Evolutionary conservation across 148 eudicot species (phyloP).

Genomic region (Vaccinium darrowii): DNA sequence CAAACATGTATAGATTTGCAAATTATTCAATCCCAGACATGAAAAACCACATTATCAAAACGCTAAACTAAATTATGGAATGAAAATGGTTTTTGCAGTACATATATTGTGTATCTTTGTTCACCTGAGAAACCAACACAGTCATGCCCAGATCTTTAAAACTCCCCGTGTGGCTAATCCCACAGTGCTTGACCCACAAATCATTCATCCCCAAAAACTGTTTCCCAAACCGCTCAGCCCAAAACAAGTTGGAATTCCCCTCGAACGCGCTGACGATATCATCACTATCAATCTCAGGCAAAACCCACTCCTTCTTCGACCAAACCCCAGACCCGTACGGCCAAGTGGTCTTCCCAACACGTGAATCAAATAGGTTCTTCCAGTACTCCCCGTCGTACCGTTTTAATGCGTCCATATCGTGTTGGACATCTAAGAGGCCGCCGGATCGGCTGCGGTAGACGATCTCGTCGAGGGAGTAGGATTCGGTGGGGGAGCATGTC

Average conservation of each 20-base stretch:
- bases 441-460: conserved; percentile 82
- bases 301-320: conserved; percentile 92
- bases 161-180: conserved; percentile 88
- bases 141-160: conserved; percentile 95
- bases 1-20: too few species aligned
- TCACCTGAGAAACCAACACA: conserved; percentile 67
- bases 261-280: conserved; percentile 43
- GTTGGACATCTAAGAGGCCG: conserved; percentile 76
- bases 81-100: too few species aligned
- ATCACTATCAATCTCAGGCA: conserved; percentile 73
- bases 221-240: conserved; percentile 90
- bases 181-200: conserved; percentile 94
- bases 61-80: too few species aligned
- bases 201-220: conserved; percentile 80
- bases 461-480: conserved; percentile 93
- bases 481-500: conserved; percentile 39
- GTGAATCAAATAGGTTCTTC: conserved; percentile 68
- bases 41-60: too few species aligned
- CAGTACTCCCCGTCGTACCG: conserved; percentile 68
- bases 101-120: too few species aligned
- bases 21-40: too few species aligned
- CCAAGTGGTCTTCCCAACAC: conserved; percentile 58
- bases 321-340: conserved; percentile 83
- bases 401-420: conserved; percentile 64
- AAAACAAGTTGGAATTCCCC: conserved; percentile 75